Conservation (phyloP, 2,329 filamentous ascomycete genomes). For the Tetracladium maxilliforme region DNA sequence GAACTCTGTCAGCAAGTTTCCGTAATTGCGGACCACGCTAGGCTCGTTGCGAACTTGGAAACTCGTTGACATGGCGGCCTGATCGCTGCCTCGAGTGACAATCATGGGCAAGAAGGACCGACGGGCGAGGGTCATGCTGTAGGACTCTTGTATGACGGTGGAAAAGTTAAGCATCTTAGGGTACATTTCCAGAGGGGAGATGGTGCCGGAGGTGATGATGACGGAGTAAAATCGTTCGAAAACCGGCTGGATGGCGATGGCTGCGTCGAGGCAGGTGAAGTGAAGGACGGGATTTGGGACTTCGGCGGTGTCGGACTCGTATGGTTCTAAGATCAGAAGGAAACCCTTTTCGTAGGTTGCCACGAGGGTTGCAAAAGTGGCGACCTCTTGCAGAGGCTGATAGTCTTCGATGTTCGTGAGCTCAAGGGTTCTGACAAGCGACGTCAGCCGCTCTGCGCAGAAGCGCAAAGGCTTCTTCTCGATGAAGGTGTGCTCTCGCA, state of each 20-base stretch:
- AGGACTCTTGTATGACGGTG: constrained; percentile 91
- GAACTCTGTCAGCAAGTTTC: constrained; percentile 85
- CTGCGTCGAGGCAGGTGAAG: constrained; percentile 91
- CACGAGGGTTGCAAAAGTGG: constrained; percentile 89
- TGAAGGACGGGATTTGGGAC: constrained; percentile 95
- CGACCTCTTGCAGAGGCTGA: constrained; percentile 90
- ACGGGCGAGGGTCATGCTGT: constrained; percentile 88
- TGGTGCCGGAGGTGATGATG: constrained; percentile 94
- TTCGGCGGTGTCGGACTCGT: constrained; percentile 86
- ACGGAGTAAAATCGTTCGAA: constrained; percentile 97
- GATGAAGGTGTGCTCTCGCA: constrained; percentile 94
- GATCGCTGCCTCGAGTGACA: constrained; percentile 86
- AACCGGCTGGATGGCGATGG: constrained; percentile 94
- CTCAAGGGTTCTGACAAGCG: constrained; percentile 85
- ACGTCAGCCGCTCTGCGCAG: constrained; percentile 88
- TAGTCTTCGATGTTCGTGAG: constrained; percentile 97
- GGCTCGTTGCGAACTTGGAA: constrained; percentile 95
- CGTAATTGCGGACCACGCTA: constrained; percentile 93
- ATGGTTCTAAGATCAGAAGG: constrained; percentile 90
- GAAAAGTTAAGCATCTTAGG: constrained; percentile 94
- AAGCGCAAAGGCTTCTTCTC: constrained; percentile 91
- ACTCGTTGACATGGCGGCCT: constrained; percentile 80
- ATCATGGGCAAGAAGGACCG: constrained; percentile 97
- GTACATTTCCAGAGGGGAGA: constrained; percentile 96
- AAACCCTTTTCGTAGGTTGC: constrained; percentile 97